Evolutionary conservation across 129 eudicot species (phyloP), one percentile per base, ranked within the genome.

Genomic region (Silybum marianum): DNA sequence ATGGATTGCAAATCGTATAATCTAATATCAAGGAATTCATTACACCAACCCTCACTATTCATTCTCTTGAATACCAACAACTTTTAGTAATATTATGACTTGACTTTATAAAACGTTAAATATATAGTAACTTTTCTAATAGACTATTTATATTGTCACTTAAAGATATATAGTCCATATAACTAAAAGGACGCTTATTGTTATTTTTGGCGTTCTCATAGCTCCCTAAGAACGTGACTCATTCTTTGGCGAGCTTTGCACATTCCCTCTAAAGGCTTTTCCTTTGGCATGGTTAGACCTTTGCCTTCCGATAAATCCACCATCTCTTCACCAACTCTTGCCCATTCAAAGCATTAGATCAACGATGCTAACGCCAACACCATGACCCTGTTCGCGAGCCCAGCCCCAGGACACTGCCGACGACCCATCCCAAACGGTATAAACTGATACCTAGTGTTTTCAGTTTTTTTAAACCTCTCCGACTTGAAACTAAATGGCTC

Each of bases 371-470:
- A 62, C 8, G 54, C n/a, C 76, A 71, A 40, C 3, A 80, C 82
- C 75, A 88, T 82, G 0, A 76, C 28, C n/a, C 84, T 46, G 10
- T 77, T 81, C 46, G 81, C 92, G 11, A 88, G 13, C 0, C 84
- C 80, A 4, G 21, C 18, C 36, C 90, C 90, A 0, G 90, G 92
- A 40, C 89, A 88, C 22, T 83, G 63, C 69, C 90, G 86, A 34
- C 92, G 81, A 9, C 92, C 92, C 76, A 75, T 77, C 7, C 92
- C 90, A 75, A 89, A 89, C 16, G 90, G 92, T 84, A 86, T 44
- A 36, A 86, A 67, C 72, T 72, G 82, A 4, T 73, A 83, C 25
- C 44, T 42, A 22, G 72, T 87, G 32, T 66, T 72, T 22, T 73
- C 92, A 6, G 3, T 44, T 1, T 85, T 83, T 25, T 86, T 80